Conservation (phyloP, 192 early-diverging fungal genomes). For the Coemansia sp. region DNA sequence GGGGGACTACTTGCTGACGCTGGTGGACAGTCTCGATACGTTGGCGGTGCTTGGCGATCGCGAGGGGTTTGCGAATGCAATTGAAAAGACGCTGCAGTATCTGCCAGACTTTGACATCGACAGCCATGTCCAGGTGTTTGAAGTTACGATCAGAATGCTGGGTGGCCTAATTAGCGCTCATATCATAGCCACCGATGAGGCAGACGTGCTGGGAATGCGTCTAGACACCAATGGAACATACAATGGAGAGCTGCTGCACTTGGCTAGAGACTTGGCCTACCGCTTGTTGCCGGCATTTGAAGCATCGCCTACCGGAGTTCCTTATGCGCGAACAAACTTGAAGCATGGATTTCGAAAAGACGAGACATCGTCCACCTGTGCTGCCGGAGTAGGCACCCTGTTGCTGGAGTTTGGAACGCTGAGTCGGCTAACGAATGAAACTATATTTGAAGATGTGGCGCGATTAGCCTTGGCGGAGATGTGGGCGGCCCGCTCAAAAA, state of each 20-base stretch:
- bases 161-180: conserved; percentile 90
- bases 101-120: conserved; percentile 75
- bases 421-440: conserved; percentile 77
- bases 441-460: conserved; percentile 71
- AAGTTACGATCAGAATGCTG: conserved; percentile 87
- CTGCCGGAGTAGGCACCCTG: conserved; percentile 88
- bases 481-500: conserved; percentile 73
- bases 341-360: conserved; percentile 63
- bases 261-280: conserved; percentile 79
- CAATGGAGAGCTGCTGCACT: conserved; percentile 69
- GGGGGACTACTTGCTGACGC: conserved; percentile 89
- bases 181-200: conserved; percentile 70
- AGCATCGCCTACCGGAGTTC: conserved; percentile 73
- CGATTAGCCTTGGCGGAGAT: conserved; percentile 67
- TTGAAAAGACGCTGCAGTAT: conserved; percentile 60
- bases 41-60: conserved; percentile 73
- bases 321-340: conserved; percentile 77
- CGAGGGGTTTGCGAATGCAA: conserved; percentile 62
- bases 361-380: conserved; percentile 74
- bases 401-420: conserved; percentile 91
- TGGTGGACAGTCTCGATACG: conserved; percentile 88
- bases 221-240: conserved; percentile 56
- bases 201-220: conserved; percentile 58
- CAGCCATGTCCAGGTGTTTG: conserved; percentile 91
- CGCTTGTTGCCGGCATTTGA: conserved; percentile 87